phyloP scores from a whole-genome alignment of 257 asterid genomes.

The Nicotiana tabacum region DNA sequence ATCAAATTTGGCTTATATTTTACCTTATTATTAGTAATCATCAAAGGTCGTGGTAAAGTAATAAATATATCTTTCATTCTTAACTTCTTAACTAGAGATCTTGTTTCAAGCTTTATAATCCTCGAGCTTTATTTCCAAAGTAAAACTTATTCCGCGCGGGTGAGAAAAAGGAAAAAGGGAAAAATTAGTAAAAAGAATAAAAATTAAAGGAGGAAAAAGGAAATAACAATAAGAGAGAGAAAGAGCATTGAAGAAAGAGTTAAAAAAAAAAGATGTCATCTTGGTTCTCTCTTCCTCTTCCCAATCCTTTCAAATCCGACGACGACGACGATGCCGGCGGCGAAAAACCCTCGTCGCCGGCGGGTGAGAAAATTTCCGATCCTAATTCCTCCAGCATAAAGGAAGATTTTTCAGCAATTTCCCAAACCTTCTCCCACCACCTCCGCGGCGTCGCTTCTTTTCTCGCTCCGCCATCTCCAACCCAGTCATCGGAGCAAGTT shows the following conservation, averaged over 20 bases:
- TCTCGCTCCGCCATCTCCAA: constrained; percentile 45
- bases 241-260: background rate
- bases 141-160: no score
- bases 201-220: background rate
- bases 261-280: constrained; percentile 46
- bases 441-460: constrained; percentile 69
- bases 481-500: constrained; percentile 6
- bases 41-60: no score
- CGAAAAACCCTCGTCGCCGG: constrained; percentile 17
- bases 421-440: constrained; percentile 27
- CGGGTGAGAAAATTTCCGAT: background rate
- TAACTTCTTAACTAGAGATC: no score
- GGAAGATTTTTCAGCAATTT: constrained; percentile 44
- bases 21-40: no score
- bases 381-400: constrained; percentile 30
- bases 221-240: background rate
- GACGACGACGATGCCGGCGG: constrained; percentile 19
- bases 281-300: constrained; percentile 41
- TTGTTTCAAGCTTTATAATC: no score
- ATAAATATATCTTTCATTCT: no score
- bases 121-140: no score
- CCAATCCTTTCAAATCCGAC: constrained; percentile 42
- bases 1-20: no score
- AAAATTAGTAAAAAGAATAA: no score
- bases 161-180: no score